Percentiles rank a stretch among this genome's conserved stretches.
These are phyloP conservation scores for Fusarium agapanthi DNA, from an alignment of 2,329 filamentous ascomycete genomes.

Conservation along the genomic window DNA sequence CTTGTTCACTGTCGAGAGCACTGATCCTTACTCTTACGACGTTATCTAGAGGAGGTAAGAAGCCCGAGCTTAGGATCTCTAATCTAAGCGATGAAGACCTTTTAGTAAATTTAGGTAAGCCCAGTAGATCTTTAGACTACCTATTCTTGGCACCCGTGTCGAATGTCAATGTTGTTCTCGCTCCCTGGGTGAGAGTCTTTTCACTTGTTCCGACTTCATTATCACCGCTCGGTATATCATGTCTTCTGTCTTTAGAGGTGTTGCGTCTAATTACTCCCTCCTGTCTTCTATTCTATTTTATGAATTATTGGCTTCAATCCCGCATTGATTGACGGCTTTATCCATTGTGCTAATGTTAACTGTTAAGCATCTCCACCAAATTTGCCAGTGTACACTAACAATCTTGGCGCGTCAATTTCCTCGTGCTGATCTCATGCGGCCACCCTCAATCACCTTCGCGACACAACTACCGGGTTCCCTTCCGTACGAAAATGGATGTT, in stretches of 20 bases:
- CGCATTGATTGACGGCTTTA: not conserved
- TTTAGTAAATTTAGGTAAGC: not conserved
- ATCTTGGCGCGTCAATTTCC: not conserved
- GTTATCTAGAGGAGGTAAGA: not conserved
- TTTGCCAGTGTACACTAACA: conserved; percentile 1
- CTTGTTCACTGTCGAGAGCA: not conserved
- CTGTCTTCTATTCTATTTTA: not conserved
- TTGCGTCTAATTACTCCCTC: not conserved
- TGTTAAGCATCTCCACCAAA: conserved; percentile 14
- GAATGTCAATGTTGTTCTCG: no score
- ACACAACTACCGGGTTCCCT: not conserved
- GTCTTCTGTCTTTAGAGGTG: not conserved
- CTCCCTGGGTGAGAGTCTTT: not conserved
- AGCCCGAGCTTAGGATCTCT: not conserved
- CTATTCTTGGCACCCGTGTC: no score
- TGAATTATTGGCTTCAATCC: not conserved
- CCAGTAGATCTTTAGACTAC: not conserved
- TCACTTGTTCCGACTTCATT: not conserved
- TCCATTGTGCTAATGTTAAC: not conserved
- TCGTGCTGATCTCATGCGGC: not conserved
- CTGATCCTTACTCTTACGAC: not conserved
- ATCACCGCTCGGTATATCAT: not conserved
- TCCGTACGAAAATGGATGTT: conserved; percentile 55
- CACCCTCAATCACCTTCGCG: not conserved
- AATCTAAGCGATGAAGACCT: not conserved